phyloP scores from a whole-genome alignment of 179 eudicot species.

The Pouteria campechiana region DNA sequence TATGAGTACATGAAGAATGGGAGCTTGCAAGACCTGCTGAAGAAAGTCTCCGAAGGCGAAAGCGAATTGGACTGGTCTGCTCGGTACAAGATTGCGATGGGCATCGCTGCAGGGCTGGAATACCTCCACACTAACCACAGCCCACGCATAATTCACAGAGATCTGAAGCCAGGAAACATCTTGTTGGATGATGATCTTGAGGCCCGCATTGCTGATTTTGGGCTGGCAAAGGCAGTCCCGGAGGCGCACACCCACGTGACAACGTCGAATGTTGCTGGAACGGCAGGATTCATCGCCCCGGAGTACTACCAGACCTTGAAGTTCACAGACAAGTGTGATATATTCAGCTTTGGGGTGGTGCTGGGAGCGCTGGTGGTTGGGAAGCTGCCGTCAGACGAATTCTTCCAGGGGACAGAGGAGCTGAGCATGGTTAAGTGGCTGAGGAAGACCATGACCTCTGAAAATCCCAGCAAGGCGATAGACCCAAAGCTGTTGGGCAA shows the following conservation, averaged over 20 bases:
- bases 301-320: conserved; percentile 75
- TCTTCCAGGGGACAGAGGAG: conserved; percentile 56
- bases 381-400: conserved; percentile 61
- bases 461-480: conserved; percentile 49
- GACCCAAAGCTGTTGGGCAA: conserved; percentile 51
- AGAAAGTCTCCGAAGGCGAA: conserved; percentile 19
- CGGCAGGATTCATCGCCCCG: conserved; percentile 84
- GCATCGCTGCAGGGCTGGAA: conserved; percentile 76
- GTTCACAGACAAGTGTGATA: conserved; percentile 86
- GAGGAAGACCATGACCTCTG: conserved; percentile 63
- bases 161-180: conserved; percentile 79
- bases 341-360: conserved; percentile 75
- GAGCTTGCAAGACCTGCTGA: conserved; percentile 59
- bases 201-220: conserved; percentile 77
- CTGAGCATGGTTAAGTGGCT: conserved; percentile 66
- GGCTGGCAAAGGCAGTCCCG: conserved; percentile 79
- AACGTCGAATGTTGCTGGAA: conserved; percentile 65
- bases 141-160: conserved; percentile 74
- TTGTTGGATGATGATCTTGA: conserved; percentile 87
- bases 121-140: conserved; percentile 56
- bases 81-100: conserved; percentile 49
- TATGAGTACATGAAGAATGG: conserved; percentile 95
- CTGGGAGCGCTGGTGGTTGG: conserved; percentile 68
- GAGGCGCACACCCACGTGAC: conserved; percentile 50
- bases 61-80: conserved; percentile 60